A percentile compares a stretch with the other conserved stretches of the same genome.
These are phyloP conservation scores for Moringa oleifera DNA, from an alignment of 345 rosid species.

Conservation along the genomic window DNA sequence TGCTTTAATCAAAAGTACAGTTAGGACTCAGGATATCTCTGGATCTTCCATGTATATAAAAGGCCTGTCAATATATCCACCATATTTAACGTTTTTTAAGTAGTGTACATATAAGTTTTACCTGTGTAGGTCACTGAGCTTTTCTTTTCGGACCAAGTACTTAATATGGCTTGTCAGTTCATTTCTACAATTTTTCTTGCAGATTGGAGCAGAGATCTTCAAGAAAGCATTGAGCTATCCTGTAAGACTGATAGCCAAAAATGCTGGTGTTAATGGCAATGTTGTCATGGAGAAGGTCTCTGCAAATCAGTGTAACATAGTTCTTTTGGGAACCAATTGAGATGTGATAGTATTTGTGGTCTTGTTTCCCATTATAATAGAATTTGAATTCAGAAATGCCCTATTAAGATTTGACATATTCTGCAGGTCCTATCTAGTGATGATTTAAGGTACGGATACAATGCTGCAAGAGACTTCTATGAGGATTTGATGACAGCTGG, in stretches of 20 bases:
- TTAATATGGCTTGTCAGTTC: no score
- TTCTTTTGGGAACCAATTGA: slow-evolving; percentile 1
- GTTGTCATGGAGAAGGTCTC: slow-evolving; percentile 68
- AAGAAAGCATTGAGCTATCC: slow-evolving; percentile 82
- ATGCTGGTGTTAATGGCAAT: slow-evolving; percentile 78
- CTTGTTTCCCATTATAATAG: neutral
- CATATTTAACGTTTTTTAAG: neutral
- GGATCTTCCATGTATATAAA: neutral
- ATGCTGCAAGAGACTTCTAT: slow-evolving; percentile 69
- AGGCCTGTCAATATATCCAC: neutral
- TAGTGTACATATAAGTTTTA: no score
- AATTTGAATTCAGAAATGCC: neutral
- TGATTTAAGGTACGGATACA: slow-evolving; percentile 63
- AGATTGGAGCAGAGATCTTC: slow-evolving; percentile 94
- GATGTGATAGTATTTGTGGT: neutral
- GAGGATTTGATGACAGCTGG: slow-evolving; percentile 79
- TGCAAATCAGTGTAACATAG: slow-evolving; percentile 1
- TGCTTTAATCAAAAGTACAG: neutral
- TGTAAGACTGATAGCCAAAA: slow-evolving; percentile 67
- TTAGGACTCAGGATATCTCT: neutral
- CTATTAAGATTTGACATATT: slow-evolving; percentile 1
- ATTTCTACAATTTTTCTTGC: slow-evolving; percentile 11
- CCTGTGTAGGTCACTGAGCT: neutral
- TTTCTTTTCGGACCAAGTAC: neutral
- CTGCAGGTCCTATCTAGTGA: slow-evolving; percentile 54